A percentile compares a stretch with the other conserved stretches of the same genome.
Evolutionary conservation across 2,329 filamentous ascomycete genomes (phyloP).

Genomic region (Cladosporium halotolerans): DNA sequence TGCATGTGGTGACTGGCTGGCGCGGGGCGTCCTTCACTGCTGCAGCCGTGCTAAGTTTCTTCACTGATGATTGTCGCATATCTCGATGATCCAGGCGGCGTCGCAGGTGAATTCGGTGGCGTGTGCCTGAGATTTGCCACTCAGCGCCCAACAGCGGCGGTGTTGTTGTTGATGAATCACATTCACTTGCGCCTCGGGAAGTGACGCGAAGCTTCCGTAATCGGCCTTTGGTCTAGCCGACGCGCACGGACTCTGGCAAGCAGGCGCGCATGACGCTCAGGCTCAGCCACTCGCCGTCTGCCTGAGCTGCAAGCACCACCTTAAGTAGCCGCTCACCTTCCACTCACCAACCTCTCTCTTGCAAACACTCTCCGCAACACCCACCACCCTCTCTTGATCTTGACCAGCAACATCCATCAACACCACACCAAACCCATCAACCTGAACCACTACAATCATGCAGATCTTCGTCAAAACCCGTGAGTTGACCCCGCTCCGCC

Average conservation of each 20-base stretch:
- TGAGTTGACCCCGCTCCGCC: slow-evolving; percentile 48
- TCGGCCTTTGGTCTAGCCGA: not conserved
- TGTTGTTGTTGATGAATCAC: not conserved
- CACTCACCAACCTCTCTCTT: not conserved
- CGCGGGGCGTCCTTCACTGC: too few relatives aligned
- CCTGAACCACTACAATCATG: slow-evolving; percentile 47
- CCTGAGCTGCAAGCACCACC: not conserved
- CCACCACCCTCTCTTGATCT: not conserved
- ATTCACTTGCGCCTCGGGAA: not conserved
- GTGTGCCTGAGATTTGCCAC: too few relatives aligned
- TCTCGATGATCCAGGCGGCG: not conserved
- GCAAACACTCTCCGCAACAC: not conserved
- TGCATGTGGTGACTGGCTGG: not conserved
- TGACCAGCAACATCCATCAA: slow-evolving; percentile 6
- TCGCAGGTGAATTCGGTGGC: too few relatives aligned
- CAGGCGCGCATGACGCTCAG: not conserved
- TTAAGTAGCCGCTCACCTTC: slow-evolving; percentile 3
- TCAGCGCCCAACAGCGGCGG: not conserved
- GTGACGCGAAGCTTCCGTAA: not conserved
- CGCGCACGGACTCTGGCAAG: not conserved
- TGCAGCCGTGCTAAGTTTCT: too few relatives aligned
- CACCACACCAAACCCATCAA: slow-evolving; percentile 1
- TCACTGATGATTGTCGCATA: not conserved
- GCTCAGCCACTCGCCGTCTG: slow-evolving; percentile 1
- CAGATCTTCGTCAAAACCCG: slow-evolving; percentile 98